Base-by-base conservation (phyloP, 208 protist genomes). In the Acanthamoeba sp. region DNA sequence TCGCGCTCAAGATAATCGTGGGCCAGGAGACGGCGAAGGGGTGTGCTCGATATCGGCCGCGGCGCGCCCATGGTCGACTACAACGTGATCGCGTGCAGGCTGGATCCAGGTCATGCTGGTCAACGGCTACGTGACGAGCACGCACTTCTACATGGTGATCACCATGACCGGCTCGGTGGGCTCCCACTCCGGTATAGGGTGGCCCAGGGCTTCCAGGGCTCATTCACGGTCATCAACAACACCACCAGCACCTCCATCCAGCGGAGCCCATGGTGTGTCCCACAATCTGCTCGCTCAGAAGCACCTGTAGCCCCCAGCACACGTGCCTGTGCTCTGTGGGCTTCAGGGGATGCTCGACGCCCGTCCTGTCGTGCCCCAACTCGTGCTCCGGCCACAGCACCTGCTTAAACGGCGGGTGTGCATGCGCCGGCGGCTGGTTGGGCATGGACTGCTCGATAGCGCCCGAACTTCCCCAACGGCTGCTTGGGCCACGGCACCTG, bases 341-440 rank as follows among this genome's bases (percentile, higher is more conserved):
- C 82, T 90, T 90, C 48, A 90, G 48, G 16, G 82, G 82, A 24
- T 90, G 82, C n/a, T 59, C 82, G 48, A n/a, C 62, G 82, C 82
- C 82, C 10, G 24, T 90, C 57, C 16, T 22, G 36, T 20, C 69
- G 34, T 90, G 82, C 50, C 82, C 48, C 52, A 57, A 45, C n/a
- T 18, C 29, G n/a, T 90, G 82, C 38, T 69, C 82, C 9, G 69
- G 69, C 29, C 82, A 90, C 48, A 48, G 82, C 82, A 90, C 82
- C 45, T 90, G 82, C 82, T 24, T 36, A 20, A 27, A 16, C n/a
- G 82, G 82, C 29, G 82, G 62, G 48, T 90, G 82, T 48, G 29
- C n/a, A 16, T 90, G 82, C 82, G 36, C 14, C 22, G 82, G 22
- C 38, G 82, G 82, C 82, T 90, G 34, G 29, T 69, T 48, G n/a